Evolutionary conservation across 192 early-diverging fungal genomes (phyloP).

Genomic region (Coemansia erecta): DNA sequence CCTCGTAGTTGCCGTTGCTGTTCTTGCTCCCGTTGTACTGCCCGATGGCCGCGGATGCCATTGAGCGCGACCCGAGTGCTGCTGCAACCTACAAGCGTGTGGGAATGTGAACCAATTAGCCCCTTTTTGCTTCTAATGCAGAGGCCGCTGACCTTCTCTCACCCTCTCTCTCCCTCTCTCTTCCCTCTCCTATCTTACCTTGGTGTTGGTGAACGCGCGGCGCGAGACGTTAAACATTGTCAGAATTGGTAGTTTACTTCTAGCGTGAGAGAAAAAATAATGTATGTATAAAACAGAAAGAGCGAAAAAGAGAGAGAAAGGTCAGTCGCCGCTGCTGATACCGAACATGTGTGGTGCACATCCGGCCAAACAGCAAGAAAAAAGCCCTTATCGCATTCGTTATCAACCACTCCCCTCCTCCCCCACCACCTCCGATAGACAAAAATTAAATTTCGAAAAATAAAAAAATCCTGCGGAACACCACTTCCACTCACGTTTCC

Average conservation of each 20-base stretch:
- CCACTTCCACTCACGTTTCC: not conserved
- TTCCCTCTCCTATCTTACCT: conserved; percentile 25
- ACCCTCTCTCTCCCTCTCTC: no score
- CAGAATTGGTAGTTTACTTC: not conserved
- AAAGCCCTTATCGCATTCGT: conserved; percentile 7
- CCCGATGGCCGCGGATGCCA: conserved; percentile 48
- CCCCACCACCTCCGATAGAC: not conserved
- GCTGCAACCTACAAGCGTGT: conserved; percentile 14
- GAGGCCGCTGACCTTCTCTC: no score
- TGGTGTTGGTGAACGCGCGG: conserved; percentile 22
- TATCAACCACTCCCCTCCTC: not conserved
- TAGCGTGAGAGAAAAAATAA: not conserved
- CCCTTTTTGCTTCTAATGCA: no score
- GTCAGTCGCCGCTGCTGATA: not conserved
- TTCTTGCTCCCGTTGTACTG: conserved; percentile 46
- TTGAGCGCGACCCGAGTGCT: conserved; percentile 24
- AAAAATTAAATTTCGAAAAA: not conserved
- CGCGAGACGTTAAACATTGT: conserved; percentile 44
- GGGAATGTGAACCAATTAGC: not conserved
- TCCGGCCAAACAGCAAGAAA: not conserved
- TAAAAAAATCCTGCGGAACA: conserved; percentile 2
- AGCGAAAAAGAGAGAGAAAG: not conserved
- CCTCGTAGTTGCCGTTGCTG: conserved; percentile 74
- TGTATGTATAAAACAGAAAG: not conserved
- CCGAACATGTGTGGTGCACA: not conserved